Base-by-base conservation (phyloP, 106 monocot genomes). In the Posidonia australis region DNA sequence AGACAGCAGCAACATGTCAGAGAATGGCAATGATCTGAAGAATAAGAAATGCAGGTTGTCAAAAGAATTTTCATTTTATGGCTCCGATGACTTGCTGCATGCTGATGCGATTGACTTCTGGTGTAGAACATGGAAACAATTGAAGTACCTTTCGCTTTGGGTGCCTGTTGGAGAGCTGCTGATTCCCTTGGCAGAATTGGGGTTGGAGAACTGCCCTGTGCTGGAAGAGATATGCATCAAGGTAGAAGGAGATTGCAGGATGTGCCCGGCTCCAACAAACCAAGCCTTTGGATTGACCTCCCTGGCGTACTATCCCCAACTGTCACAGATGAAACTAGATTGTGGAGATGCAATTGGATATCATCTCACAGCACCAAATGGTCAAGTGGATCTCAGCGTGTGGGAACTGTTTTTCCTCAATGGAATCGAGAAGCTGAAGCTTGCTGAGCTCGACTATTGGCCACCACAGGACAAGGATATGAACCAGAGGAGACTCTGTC, bases 381-480 rank as follows among this genome's bases (percentile, higher is more conserved):
- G 98, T 0, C 87, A 91, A 24, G 87, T 91, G 85, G 98, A 98
- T 59, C 71, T 98, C 56, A 90, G 89, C 68, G 58, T 76, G 29
- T 98, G 98, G 91, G 91, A 98, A 75, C 76, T 91, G 60, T 98
- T 98, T 65, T 91, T 83, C 62, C 80, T 98, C 22, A 76, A 77
- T 0, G 85, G 87, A 18, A 83, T 98, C 22, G 77, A 75, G 14
- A 69, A 54, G 0, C 45, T 64, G 11, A 52, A 28, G n/a, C 78
- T 98, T 13, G 27, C 74, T 14, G 85, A 98, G 62, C 83, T 98
- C 4, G 91, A 98, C 56, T 98, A 91, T 79, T 98, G 98, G 98
- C 90, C 98, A 42, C 98, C 91, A n/a, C 98, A 98, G 75, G 98
- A 98, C 72, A 68, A 31, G 78, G 91, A 91, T 28, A 84, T 98